Percentiles rank a stretch among this genome's conserved stretches.
Evolutionary conservation across 2,329 filamentous ascomycete species (phyloP).

Genomic region (Sclerotinia minor): DNA sequence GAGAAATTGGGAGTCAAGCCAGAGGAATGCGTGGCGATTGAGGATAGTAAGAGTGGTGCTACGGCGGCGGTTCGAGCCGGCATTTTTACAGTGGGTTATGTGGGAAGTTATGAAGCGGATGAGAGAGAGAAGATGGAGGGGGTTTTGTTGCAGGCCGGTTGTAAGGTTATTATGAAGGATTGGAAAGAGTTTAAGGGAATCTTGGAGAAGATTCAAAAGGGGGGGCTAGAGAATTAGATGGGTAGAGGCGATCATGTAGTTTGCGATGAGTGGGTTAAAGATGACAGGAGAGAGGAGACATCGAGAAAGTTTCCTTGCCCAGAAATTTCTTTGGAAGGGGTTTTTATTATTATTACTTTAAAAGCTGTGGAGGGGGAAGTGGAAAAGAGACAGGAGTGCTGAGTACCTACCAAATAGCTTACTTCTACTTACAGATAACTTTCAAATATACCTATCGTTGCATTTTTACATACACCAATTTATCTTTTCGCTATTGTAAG

Average conservation of each 20-base stretch:
- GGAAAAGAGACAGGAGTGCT: background rate
- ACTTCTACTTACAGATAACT: background rate
- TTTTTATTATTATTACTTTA: background rate
- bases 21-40: slow-evolving; percentile 74
- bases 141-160: slow-evolving; percentile 60
- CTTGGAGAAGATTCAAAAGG: slow-evolving; percentile 34
- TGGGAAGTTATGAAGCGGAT: slow-evolving; percentile 68
- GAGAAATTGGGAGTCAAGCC: slow-evolving; percentile 70
- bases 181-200: slow-evolving; percentile 54
- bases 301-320: background rate
- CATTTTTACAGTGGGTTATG: slow-evolving; percentile 81
- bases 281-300: background rate
- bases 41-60: slow-evolving; percentile 86
- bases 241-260: too few relatives aligned
- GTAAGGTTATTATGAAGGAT: slow-evolving; percentile 60
- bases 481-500: background rate
- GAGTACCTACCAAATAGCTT: background rate
- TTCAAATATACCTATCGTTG: background rate
- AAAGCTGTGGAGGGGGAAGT: background rate
- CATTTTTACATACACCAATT: background rate
- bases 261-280: background rate
- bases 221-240: slow-evolving; percentile 25
- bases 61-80: slow-evolving; percentile 73
- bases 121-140: slow-evolving; percentile 59
- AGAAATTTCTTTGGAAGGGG: background rate